Evolutionary conservation across 2,329 filamentous ascomycete species (phyloP), one percentile per base, ranked within the genome.

Genomic region (Pestalotiopsis sp.): DNA sequence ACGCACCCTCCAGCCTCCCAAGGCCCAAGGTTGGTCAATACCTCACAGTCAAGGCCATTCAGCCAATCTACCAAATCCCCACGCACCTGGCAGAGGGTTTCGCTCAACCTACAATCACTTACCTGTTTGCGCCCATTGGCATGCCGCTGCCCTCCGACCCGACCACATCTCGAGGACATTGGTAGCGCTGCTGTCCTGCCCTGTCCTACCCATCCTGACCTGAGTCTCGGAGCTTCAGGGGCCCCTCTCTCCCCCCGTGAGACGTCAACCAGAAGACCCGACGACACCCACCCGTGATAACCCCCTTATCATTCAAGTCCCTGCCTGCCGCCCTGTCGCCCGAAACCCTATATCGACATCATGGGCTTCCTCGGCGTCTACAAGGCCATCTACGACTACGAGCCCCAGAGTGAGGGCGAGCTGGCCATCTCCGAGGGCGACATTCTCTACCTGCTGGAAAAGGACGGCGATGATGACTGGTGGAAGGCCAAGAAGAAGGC

Each of bases 401-500:
- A 87, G 78, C 94, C 95, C 71, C 94, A 97, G 81, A 91, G 90
- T 75, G 92, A 93, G 76, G 92, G 92, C 73, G 95, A 98, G 87
- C 87, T 98, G 70, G 87, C 91, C 72, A 92, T 98, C 75, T 85
- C 83, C 68, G 95, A 98, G 77, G 94, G 94, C 69, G 95, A 98
- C 81, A 80, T 98, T 71, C 89, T 98, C 69, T 98, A 95, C 81
- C 87, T 98, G 68, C 83, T 97, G 68, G 93, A 97, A 76, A 97
- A 97, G 83, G 92, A 90, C 72, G 79, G 82, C 64, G 90, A 93
- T 41, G 87, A 90, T 90, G 82, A 94, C 78, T 98, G 96, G 96
- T 98, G 96, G 96, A 96, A 91, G 80, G 94, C 93, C 62, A 97
- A 97, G 86, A 97, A 97, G 86, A 93, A 91, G 83, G 94, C 94